These are phyloP conservation scores for Heliosperma pusillum DNA, from an alignment of 148 eudicot species.

Conservation along the genomic window DNA sequence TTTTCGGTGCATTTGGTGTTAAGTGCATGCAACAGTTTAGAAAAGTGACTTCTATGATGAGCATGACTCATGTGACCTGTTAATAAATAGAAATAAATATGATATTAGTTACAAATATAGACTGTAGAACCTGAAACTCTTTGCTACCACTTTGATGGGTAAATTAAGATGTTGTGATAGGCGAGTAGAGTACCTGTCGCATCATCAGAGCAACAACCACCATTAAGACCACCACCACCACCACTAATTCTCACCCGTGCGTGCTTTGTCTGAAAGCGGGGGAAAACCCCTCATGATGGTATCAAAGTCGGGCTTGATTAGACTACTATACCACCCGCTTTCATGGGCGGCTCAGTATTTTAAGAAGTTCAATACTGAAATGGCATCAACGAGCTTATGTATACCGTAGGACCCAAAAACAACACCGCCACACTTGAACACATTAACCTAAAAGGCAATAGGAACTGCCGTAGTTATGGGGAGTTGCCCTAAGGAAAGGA, in stretches of 20 bases:
- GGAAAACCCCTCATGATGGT: neutral
- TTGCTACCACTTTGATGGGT: neutral
- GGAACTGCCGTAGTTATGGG: neutral
- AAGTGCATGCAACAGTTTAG: slow-evolving; percentile 49
- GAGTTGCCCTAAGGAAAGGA: neutral
- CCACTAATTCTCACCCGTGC: neutral
- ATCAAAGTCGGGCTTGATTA: neutral
- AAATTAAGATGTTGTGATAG: neutral
- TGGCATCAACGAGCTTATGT: neutral
- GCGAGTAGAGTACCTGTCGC: neutral
- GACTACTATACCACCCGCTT: neutral
- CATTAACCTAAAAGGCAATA: neutral
- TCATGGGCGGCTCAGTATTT: neutral
- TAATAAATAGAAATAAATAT: neutral
- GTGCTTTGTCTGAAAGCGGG: neutral
- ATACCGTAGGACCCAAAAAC: neutral
- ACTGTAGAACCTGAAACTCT: neutral
- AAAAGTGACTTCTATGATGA: slow-evolving; percentile 62
- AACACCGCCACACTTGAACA: neutral
- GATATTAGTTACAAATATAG: neutral
- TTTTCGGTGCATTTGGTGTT: too few species aligned
- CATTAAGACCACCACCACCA: neutral
- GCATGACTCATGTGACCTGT: slow-evolving; percentile 77
- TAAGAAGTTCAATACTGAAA: neutral
- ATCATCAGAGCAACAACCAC: neutral